phyloP scores from a whole-genome alignment of 1,284 basidiomycete genomes.

The Tilletia horrida region DNA sequence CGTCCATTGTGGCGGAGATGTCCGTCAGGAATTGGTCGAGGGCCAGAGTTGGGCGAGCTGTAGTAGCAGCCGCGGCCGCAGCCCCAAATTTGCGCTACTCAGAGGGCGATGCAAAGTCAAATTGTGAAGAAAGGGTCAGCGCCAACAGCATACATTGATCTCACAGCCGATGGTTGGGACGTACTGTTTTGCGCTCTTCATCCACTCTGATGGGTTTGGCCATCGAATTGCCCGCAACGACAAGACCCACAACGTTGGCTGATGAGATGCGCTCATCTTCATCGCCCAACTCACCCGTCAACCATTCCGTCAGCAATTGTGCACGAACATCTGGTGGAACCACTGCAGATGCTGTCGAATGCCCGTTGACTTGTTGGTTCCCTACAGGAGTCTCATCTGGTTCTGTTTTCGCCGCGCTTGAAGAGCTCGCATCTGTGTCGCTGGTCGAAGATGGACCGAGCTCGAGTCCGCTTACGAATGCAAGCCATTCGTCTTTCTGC shows the following conservation, averaged over 20 bases:
- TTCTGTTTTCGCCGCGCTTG: constrained; percentile 2
- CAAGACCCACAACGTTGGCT: constrained; percentile 35
- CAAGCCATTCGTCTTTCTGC: constrained; percentile 69
- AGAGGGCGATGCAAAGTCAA: background rate
- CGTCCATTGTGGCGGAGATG: constrained; percentile 59
- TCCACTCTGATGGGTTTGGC: constrained; percentile 60
- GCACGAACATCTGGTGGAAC: constrained; percentile 7
- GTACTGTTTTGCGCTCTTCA: constrained; percentile 51
- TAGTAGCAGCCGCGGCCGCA: constrained; percentile 2
- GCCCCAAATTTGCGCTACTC: constrained; percentile 4
- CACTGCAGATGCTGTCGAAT: background rate
- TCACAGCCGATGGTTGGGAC: background rate
- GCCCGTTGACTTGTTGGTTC: constrained; percentile 2
- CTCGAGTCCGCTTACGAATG: constrained; percentile 72
- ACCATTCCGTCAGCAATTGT: constrained; percentile 64
- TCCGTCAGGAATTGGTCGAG: constrained; percentile 73
- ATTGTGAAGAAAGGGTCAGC: background rate
- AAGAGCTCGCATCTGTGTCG: background rate
- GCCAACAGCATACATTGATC: background rate
- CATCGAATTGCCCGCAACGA: constrained; percentile 83
- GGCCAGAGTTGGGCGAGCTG: constrained; percentile 54
- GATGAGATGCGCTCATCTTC: constrained; percentile 10
- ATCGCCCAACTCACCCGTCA: constrained; percentile 68
- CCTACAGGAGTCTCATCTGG: background rate
- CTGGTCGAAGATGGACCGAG: constrained; percentile 14